Evolutionary conservation across 1,284 basidiomycete genomes (phyloP), one percentile per base, ranked within the genome.

Genomic region (Boletellus deceptivus): DNA sequence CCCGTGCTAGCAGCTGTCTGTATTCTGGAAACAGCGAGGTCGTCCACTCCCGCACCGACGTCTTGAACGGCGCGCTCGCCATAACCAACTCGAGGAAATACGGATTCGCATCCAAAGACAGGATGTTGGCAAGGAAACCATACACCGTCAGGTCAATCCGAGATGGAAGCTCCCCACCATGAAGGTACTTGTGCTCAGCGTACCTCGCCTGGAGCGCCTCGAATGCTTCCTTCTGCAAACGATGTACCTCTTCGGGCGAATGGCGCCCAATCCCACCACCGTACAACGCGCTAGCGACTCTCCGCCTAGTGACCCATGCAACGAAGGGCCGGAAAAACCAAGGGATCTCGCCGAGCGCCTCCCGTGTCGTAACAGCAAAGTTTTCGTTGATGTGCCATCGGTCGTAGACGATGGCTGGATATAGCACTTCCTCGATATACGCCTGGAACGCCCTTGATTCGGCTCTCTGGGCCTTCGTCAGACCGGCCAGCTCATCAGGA

Each of bases 391-490:
- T 6, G 42, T 4, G 56, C 67, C 68, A 70, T 27, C 69, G 55
- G 42, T 68, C 65, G 47, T 58, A 59, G 2, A 70, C 49, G 48
- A 69, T 37, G 13, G 68, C 63, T 16, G 27, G 14, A 34, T 69
- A 69, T 48, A 71, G 14, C 47, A 62, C 6, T 31, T 70, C 70
- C 49, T 69, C 67, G 29, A 69, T 22, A 43, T 66, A 71, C 6
- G 56, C 67, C 24, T 70, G 69, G 46, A 65, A 70, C 10, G 70
- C 67, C 47, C 67, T 56, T 17, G 70, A 70, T 40, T 69, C 69
- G 34, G 58, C 67, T 43, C 20, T 63, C 46, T 70, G 68, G 13
- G 25, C 52, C 2, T 56, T 20, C 3, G 70, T 65, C 54, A 69
- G 39, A 9, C 50, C 55, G 0, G 67, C 67, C 17, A 58, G 39